These are phyloP conservation scores for Laetiporus sulphureus DNA, from an alignment of 1,284 basidiomycete genomes.

Conservation along the genomic window DNA sequence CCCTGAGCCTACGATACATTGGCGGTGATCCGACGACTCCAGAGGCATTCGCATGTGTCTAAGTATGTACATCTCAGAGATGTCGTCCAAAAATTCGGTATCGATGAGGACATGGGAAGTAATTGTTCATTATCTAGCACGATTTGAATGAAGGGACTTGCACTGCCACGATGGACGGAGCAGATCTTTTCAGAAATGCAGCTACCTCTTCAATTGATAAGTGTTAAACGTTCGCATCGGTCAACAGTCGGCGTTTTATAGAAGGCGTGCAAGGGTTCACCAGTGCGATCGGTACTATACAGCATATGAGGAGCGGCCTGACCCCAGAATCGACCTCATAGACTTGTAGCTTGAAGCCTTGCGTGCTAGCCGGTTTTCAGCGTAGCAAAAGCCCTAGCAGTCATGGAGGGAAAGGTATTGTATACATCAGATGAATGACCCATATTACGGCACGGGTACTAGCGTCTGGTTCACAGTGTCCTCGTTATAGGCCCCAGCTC, in stretches of 20 bases:
- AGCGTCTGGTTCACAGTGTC: slow-evolving; percentile 43
- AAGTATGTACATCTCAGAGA: no score
- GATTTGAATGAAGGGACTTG: background rate
- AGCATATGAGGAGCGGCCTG: slow-evolving; percentile 23
- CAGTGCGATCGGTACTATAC: no score
- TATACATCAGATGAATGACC: slow-evolving; percentile 50
- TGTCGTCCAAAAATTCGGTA: no score
- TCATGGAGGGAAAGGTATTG: background rate
- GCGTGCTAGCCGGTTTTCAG: slow-evolving; percentile 72
- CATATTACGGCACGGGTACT: slow-evolving; percentile 62
- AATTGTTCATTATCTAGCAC: no score
- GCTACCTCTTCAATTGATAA: slow-evolving; percentile 62
- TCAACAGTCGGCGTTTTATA: slow-evolving; percentile 16
- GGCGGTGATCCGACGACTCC: slow-evolving; percentile 12
- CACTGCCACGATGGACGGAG: slow-evolving; percentile 47
- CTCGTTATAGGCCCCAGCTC: slow-evolving; percentile 47
- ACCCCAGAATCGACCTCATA: slow-evolving; percentile 75
- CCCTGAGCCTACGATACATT: slow-evolving; percentile 7
- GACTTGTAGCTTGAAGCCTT: slow-evolving; percentile 71
- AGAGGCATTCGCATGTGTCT: slow-evolving; percentile 9
- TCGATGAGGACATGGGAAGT: no score
- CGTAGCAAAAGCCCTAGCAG: slow-evolving; percentile 53
- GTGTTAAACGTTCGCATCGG: slow-evolving; percentile 54
- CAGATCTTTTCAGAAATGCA: slow-evolving; percentile 69
- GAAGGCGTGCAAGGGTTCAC: slow-evolving; percentile 66